Evolutionary conservation across 768 basidiomycete genomes (phyloP).

Genomic region (Nidularia sp.): DNA sequence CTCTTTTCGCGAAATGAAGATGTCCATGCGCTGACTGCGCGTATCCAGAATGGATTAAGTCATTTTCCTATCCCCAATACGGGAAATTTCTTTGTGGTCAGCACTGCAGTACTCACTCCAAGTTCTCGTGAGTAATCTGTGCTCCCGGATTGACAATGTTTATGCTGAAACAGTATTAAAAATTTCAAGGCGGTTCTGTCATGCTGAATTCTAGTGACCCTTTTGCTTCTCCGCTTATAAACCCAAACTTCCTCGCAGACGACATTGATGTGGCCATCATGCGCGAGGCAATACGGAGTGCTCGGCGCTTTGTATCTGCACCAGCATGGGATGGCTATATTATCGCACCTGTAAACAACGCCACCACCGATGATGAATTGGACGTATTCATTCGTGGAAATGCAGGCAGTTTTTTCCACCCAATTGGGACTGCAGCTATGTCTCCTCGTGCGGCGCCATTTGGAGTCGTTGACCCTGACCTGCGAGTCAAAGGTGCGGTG

Average conservation of each 20-base stretch:
- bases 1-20: neutral
- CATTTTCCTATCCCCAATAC: constrained; percentile 15
- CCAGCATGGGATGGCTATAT: constrained; percentile 11
- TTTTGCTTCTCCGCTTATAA: constrained; percentile 37
- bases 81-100: constrained; percentile 21
- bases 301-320: constrained; percentile 11
- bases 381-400: constrained; percentile 17
- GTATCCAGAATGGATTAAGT: constrained; percentile 7
- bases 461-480: constrained; percentile 33
- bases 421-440: constrained; percentile 28
- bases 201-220: constrained; percentile 31
- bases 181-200: constrained; percentile 8
- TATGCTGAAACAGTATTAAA: neutral
- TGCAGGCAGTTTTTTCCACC: constrained; percentile 25
- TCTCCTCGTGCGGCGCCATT: constrained; percentile 16
- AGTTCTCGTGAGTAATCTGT: constrained; percentile 16
- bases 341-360: constrained; percentile 3
- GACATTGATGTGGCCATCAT: constrained; percentile 16
- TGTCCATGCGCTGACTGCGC: neutral
- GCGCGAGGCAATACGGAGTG: constrained; percentile 12
- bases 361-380: constrained; percentile 17
- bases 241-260: constrained; percentile 23
- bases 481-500: constrained; percentile 28
- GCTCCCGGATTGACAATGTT: neutral
- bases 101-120: constrained; percentile 18